phyloP scores from a whole-genome alignment of 2,329 filamentous ascomycete genomes.

The Leptographium flavum region DNA sequence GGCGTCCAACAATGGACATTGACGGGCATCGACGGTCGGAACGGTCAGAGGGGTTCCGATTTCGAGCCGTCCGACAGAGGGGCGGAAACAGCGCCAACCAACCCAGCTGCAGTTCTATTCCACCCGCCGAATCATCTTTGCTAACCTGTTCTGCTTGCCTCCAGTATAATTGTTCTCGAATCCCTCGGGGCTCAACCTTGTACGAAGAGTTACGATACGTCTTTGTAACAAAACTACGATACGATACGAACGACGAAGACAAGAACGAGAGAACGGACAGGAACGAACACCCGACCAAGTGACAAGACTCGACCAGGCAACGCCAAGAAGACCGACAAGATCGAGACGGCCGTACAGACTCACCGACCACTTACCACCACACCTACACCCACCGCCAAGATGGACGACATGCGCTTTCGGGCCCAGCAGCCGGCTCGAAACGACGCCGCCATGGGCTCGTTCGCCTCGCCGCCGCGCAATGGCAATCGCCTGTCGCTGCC shows the following conservation, averaged over 20 bases:
- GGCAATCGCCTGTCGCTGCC: constrained; percentile 47
- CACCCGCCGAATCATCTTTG: not conserved
- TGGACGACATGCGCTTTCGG: constrained; percentile 70
- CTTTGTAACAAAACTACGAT: constrained; percentile 12
- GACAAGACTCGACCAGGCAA: not conserved
- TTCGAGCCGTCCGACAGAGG: not conserved
- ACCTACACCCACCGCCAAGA: constrained; percentile 15
- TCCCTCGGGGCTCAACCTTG: constrained; percentile 6
- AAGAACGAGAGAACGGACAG: not conserved
- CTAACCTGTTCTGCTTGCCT: not conserved
- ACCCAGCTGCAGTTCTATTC: not conserved
- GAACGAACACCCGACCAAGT: not conserved
- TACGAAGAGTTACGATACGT: constrained; percentile 12
- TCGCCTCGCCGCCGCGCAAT: constrained; percentile 62
- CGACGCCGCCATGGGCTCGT: constrained; percentile 60
- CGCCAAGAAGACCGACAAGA: not conserved
- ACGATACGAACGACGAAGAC: constrained; percentile 4
- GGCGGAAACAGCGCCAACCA: not conserved
- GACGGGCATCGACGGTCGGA: no score
- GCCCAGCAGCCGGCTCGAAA: constrained; percentile 64
- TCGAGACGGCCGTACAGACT: no score
- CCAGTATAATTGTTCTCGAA: constrained; percentile 7
- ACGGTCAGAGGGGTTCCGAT: no score
- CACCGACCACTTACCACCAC: no score
- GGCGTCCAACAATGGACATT: no score